Percentiles rank a stretch among this genome's conserved stretches.
These are phyloP conservation scores for Cercospora nicotianae DNA, from an alignment of 2,329 filamentous ascomycete genomes.

Conservation along the genomic window DNA sequence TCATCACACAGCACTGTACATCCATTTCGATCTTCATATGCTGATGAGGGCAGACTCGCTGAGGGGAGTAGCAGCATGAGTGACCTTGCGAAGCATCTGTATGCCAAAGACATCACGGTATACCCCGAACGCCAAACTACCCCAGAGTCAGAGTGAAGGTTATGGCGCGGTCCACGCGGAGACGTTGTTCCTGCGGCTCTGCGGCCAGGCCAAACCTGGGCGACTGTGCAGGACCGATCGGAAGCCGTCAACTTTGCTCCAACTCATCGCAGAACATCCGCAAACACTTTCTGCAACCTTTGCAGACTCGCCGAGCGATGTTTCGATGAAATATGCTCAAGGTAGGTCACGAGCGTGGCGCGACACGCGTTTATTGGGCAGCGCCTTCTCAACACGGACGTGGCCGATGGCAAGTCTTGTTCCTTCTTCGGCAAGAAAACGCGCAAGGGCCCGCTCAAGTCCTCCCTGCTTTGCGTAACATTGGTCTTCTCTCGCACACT, in stretches of 20 bases:
- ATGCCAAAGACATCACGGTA: background rate
- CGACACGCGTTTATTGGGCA: constrained; percentile 3
- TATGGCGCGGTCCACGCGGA: background rate
- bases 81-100: background rate
- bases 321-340: background rate
- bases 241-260: background rate
- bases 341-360: background rate
- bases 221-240: background rate
- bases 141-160: background rate
- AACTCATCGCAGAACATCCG: background rate
- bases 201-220: background rate
- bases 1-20: background rate
- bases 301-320: background rate
- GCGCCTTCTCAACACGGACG: constrained; percentile 5
- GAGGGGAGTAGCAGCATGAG: background rate
- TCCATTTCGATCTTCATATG: background rate
- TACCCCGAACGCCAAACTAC: background rate
- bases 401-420: constrained; percentile 1
- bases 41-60: background rate
- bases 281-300: background rate
- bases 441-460: background rate
- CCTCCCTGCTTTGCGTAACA: constrained; percentile 1
- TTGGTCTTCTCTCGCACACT: background rate
- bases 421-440: constrained; percentile 2
- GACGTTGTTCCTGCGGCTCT: constrained; percentile 5